Base-by-base conservation (phyloP, 306 rosid genomes). In the Hippophae tibetana region DNA sequence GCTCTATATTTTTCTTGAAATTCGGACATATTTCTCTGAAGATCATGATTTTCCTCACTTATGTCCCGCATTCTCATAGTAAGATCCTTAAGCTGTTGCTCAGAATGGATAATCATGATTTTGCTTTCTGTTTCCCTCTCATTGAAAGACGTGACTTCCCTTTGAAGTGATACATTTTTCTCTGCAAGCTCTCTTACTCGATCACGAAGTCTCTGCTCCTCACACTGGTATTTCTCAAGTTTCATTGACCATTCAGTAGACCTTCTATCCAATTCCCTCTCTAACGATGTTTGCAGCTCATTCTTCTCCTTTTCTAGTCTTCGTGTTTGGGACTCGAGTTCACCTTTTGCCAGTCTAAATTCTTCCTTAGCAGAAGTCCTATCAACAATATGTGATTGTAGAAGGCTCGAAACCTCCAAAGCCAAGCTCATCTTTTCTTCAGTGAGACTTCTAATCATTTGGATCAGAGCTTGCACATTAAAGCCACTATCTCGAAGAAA, bases 151-250 rank as follows among this genome's bases (percentile, higher is more conserved):
- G 95, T 83, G 52, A 88, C 93, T 64, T 85, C 95, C 81, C 90
- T 85, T 69, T 88, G 99, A 72, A 92, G 86, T 8, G 96, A 85
- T 47, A 92, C 99, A 73, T 92, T 92, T 73, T 84, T 93, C 74
- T 92, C 96, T 13, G 99, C 99, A 31, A 88, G 99, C 86, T 88
- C 99, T 86, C 99, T 80, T 68, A 92, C 95, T 61, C 96, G 75
- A 57, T 86, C 95, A 10, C 99, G 96, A 43, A 88, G 96, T 79
- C 86, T 86, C 65, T 84, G 80, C 76, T 92, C 99, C 73, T 92
- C 99, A 47, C 63, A 73, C 70, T 86, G 89, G 77, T 77, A 92
- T 64, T 82, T 92, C 74, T 92, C 96, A 63, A 88, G 96, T 76
- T 88, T 92, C 9, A 72, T 62, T 27, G 99, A 85, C 96, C 99